Conservation (phyloP, 2,329 filamentous ascomycete species). For the Fusarium coffeatum region DNA sequence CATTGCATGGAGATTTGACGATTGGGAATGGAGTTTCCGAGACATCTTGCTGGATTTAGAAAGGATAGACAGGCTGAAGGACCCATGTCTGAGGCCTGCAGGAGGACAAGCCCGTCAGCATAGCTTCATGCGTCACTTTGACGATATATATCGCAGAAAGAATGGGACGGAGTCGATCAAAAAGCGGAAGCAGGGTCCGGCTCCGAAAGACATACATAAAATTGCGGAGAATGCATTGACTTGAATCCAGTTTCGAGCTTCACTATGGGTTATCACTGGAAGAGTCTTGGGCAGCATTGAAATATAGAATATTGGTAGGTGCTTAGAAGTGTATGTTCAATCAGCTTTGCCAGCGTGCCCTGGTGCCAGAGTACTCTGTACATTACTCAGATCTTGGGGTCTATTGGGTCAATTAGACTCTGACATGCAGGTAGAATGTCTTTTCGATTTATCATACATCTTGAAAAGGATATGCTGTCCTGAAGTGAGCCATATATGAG, state of each 20-base stretch:
- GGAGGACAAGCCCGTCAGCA: neutral
- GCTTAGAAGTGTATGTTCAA: too few species aligned
- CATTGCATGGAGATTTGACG: neutral
- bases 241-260: too few species aligned
- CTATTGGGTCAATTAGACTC: neutral
- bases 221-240: neutral
- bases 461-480: neutral
- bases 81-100: neutral
- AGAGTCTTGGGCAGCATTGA: too few species aligned
- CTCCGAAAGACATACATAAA: neutral
- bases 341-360: too few species aligned
- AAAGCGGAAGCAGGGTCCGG: neutral
- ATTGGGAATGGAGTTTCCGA: neutral
- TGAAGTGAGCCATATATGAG: neutral
- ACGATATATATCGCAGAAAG: neutral
- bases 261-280: too few species aligned
- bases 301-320: too few species aligned
- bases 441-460: neutral
- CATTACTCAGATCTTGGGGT: neutral
- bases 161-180: neutral
- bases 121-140: neutral
- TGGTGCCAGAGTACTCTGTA: neutral
- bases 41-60: neutral
- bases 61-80: neutral
- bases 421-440: neutral